Percentiles rank a stretch among this genome's conserved stretches.
phyloP scores from a whole-genome alignment of 2,329 filamentous ascomycete genomes.

The Exophiala bonariae region DNA sequence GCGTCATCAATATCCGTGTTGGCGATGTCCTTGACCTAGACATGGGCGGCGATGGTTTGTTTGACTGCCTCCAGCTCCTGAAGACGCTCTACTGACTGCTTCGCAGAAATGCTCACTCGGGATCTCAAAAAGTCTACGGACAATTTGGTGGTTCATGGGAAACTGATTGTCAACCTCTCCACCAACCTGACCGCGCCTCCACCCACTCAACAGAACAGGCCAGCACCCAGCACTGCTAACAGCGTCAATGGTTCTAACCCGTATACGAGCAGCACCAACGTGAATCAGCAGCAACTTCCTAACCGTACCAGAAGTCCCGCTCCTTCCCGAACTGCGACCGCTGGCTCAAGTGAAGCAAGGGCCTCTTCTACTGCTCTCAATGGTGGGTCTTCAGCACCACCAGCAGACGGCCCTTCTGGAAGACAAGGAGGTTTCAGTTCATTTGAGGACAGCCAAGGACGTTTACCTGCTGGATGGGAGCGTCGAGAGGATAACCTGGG shows the following conservation, averaged over 20 bases:
- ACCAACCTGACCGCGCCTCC: conserved; percentile 70
- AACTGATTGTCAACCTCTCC: conserved; percentile 93
- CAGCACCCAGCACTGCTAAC: conserved; percentile 16
- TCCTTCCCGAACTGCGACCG: conserved; percentile 32
- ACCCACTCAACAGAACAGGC: conserved; percentile 24
- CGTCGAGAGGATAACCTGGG: conserved; percentile 92
- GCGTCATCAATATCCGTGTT: conserved; percentile 94
- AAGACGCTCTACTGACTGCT: no score
- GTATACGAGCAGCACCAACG: conserved; percentile 16
- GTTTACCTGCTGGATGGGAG: conserved; percentile 92
- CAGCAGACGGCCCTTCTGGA: conserved; percentile 37
- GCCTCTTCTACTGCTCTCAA: conserved; percentile 34
- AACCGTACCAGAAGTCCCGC: conserved; percentile 31
- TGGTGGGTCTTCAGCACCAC: conserved; percentile 35
- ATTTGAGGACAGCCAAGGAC: conserved; percentile 94
- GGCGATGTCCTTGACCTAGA: conserved; percentile 92
- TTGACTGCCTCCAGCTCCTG: conserved; percentile 23
- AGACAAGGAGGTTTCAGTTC: conserved; percentile 71
- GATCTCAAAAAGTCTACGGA: conserved; percentile 98
- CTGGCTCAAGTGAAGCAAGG: conserved; percentile 29
- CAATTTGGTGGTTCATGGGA: conserved; percentile 95
- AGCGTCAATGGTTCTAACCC: conserved; percentile 23
- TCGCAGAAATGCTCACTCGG: conserved; percentile 86
- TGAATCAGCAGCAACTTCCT: conserved; percentile 24
- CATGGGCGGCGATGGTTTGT: conserved; percentile 81